Percentiles rank a stretch among this genome's conserved stretches.
phyloP scores from a whole-genome alignment of 495 filamentous ascomycete species.

The Penicillium mononematosum region DNA sequence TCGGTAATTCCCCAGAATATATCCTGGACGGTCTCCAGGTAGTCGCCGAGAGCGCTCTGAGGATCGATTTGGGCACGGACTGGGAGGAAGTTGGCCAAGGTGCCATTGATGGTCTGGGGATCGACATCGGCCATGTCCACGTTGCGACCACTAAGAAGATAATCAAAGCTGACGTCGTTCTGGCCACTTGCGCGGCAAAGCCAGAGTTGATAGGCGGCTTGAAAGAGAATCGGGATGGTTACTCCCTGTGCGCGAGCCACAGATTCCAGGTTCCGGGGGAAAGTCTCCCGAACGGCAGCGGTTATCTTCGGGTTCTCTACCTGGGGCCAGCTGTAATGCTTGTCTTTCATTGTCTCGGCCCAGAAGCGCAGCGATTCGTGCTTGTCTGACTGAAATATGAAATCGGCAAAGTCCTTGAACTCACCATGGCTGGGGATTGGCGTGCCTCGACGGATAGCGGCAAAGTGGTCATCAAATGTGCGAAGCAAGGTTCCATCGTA shows the following conservation, averaged over 20 bases:
- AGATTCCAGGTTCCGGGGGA: constrained; percentile 7
- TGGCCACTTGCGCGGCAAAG: constrained; percentile 6
- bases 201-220: constrained; percentile 18
- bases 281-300: background rate
- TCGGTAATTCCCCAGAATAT: constrained; percentile 25
- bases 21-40: constrained; percentile 14
- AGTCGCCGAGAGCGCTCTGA: constrained; percentile 1
- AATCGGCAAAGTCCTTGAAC: constrained; percentile 22
- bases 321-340: constrained; percentile 10
- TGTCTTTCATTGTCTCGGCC: constrained; percentile 11
- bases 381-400: constrained; percentile 11
- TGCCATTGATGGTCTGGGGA: constrained; percentile 29
- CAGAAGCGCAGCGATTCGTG: constrained; percentile 14
- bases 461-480: constrained; percentile 25
- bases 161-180: constrained; percentile 20
- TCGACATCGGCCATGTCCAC: constrained; percentile 20
- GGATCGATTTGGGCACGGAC: constrained; percentile 14
- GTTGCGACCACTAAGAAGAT: constrained; percentile 26
- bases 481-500: constrained; percentile 27
- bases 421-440: constrained; percentile 5
- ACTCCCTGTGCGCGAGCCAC: constrained; percentile 6
- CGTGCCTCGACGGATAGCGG: constrained; percentile 10
- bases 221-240: constrained; percentile 23
- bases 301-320: background rate
- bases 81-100: constrained; percentile 24